Evolutionary conservation across 345 rosid species (phyloP).

Genomic region (Eucalyptus tenuipes): DNA sequence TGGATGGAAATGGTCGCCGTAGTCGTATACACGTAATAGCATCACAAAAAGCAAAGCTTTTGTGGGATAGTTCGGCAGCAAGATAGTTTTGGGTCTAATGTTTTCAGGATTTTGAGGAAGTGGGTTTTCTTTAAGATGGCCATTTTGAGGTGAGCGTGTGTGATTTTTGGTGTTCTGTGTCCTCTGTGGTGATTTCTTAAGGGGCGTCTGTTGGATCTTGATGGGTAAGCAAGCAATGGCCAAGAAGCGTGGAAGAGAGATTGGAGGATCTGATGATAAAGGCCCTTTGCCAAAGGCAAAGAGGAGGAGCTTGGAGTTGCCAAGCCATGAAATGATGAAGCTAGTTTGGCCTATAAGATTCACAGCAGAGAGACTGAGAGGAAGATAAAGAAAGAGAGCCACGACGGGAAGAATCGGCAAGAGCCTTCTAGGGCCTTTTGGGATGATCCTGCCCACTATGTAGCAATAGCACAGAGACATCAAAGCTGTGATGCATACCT

Average conservation of each 20-base stretch:
- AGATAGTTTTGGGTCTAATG: background rate
- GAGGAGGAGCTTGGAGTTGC: slow-evolving; percentile 20
- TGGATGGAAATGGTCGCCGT: background rate
- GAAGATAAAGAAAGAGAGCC: slow-evolving; percentile 9
- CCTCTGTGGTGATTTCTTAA: background rate
- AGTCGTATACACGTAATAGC: background rate
- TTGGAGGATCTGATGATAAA: background rate
- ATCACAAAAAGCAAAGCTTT: background rate
- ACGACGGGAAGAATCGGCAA: background rate
- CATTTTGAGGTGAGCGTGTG: background rate
- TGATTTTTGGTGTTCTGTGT: background rate
- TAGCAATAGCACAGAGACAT: slow-evolving; percentile 6
- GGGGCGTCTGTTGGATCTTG: background rate
- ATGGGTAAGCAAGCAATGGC: slow-evolving; percentile 9
- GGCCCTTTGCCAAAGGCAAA: slow-evolving; percentile 20
- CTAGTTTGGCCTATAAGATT: slow-evolving; percentile 1
- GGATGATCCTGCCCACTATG: background rate
- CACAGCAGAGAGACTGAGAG: slow-evolving; percentile 1
- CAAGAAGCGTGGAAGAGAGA: background rate
- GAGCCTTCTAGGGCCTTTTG: background rate
- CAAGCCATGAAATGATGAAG: slow-evolving; percentile 20
- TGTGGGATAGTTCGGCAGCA: background rate
- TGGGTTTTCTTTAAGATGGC: background rate
- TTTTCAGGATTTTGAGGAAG: background rate
- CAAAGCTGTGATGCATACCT: slow-evolving; percentile 10